These are phyloP conservation scores for Cruciata laevipes DNA, from an alignment of 257 asterid species.

Conservation along the genomic window DNA sequence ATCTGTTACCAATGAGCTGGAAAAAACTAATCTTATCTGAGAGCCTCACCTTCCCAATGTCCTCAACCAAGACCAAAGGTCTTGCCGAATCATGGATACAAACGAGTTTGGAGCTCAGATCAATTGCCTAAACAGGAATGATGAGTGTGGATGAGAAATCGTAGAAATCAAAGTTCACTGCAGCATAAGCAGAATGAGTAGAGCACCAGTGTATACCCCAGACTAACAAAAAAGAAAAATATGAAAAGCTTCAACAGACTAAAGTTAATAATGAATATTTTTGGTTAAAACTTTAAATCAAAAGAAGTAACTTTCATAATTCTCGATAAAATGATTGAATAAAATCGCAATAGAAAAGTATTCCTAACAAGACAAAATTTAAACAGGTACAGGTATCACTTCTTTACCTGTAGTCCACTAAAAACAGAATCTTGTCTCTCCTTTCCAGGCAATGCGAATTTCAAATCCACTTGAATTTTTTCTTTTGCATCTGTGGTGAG, in stretches of 20 bases:
- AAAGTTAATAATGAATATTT: neutral
- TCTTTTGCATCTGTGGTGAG: slow-evolving; percentile 48
- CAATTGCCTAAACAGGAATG: slow-evolving; percentile 51
- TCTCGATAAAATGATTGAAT: neutral
- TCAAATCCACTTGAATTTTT: slow-evolving; percentile 49
- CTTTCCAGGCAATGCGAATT: slow-evolving; percentile 95
- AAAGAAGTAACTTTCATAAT: neutral
- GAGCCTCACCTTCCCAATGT: slow-evolving; percentile 59
- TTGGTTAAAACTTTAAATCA: neutral
- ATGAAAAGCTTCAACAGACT: neutral
- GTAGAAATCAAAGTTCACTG: neutral
- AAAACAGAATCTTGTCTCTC: slow-evolving; percentile 99
- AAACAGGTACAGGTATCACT: neutral
- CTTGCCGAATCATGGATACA: slow-evolving; percentile 99
- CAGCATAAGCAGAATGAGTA: neutral
- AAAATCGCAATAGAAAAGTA: neutral
- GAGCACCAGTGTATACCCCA: neutral
- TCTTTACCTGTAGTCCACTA: slow-evolving; percentile 73
- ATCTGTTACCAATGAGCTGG: neutral
- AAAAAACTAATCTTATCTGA: slow-evolving; percentile 3
- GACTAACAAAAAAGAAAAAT: neutral
- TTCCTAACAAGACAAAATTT: neutral
- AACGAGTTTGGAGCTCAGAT: slow-evolving; percentile 64
- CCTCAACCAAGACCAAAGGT: slow-evolving; percentile 70
- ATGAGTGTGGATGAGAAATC: neutral